phyloP scores from a whole-genome alignment of 768 basidiomycete species.

The Phanerochaete carnosa region DNA sequence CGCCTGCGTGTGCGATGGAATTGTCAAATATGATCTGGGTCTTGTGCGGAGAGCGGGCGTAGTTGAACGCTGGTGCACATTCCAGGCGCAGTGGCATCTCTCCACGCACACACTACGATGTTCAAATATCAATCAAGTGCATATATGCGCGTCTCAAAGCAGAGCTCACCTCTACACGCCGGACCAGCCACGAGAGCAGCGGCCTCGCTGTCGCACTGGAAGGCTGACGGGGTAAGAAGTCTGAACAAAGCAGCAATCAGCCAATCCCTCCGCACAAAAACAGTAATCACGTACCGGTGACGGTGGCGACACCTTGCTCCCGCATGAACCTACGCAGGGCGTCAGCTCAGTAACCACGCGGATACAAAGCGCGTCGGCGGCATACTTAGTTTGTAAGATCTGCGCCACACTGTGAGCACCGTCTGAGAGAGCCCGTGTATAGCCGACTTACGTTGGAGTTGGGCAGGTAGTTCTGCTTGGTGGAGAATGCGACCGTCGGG shows the following conservation, averaged over 20 bases:
- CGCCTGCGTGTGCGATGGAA: conserved; percentile 29
- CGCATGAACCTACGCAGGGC: conserved; percentile 60
- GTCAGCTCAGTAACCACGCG: neutral
- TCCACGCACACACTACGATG: conserved; percentile 69
- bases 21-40: conserved; percentile 53
- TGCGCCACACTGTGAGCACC: conserved; percentile 32
- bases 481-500: conserved; percentile 64
- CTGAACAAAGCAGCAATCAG: conserved; percentile 30
- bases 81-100: conserved; percentile 77
- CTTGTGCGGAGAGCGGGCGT: conserved; percentile 74
- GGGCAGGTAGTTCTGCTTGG: conserved; percentile 82
- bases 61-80: conserved; percentile 96
- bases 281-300: conserved; percentile 55
- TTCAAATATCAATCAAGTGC: neutral
- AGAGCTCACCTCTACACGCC: conserved; percentile 65
- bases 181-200: conserved; percentile 79
- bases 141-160: neutral
- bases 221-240: conserved; percentile 74
- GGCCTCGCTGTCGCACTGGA: conserved; percentile 46
- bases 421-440: neutral
- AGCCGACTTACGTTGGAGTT: conserved; percentile 63
- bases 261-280: neutral
- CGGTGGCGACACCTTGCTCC: conserved; percentile 79
- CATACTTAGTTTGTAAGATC: conserved; percentile 80
- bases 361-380: neutral